phyloP scores from a whole-genome alignment of 306 rosid species.

The peach (Prunus persica) region DNA sequence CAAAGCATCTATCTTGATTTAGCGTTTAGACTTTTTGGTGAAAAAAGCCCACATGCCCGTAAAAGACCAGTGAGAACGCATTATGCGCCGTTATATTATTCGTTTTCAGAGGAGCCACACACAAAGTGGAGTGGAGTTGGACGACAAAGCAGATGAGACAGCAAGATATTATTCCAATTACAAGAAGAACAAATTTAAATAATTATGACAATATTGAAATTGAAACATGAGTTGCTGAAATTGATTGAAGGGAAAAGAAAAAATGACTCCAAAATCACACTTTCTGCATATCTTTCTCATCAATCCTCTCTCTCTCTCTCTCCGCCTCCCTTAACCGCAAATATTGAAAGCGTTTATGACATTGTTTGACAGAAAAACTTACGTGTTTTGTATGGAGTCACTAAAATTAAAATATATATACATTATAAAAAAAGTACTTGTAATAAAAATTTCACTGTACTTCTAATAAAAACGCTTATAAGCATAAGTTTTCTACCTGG shows the following conservation, averaged over 20 bases:
- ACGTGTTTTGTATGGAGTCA: too few species aligned
- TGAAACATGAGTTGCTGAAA: not conserved
- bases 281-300: not conserved
- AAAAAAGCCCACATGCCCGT: constrained; percentile 30
- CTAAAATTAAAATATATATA: too few species aligned
- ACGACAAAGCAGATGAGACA: not conserved
- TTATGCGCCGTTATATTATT: constrained; percentile 20
- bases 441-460: too few species aligned
- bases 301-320: not conserved
- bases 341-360: too few species aligned
- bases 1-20: constrained; percentile 5
- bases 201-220: not conserved
- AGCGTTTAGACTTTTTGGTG: not conserved
- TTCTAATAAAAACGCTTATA: too few species aligned
- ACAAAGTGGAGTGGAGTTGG: not conserved
- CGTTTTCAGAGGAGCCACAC: constrained; percentile 11
- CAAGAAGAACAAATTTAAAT: not conserved
- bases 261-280: not conserved
- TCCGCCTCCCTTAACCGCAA: too few species aligned
- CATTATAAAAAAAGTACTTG: too few species aligned
- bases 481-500: too few species aligned
- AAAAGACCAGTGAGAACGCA: constrained; percentile 27
- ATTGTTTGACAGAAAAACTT: too few species aligned
- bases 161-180: constrained; percentile 15
- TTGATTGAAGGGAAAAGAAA: constrained; percentile 20